Evolutionary conservation across 176 grass and related monocot genomes (phyloP).

Genomic region (Tillandsia leiboldiana): DNA sequence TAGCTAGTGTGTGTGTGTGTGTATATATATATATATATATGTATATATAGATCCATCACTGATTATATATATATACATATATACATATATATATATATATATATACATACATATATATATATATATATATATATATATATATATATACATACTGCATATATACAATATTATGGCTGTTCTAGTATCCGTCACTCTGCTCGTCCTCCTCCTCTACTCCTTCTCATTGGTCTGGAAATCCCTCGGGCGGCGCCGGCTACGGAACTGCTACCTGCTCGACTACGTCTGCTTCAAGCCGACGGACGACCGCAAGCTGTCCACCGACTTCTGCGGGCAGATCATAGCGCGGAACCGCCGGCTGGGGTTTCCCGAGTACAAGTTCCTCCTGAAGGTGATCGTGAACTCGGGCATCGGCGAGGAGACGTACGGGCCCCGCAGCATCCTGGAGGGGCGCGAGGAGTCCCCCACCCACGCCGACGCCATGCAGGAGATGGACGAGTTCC

Average conservation of each 20-base stretch:
- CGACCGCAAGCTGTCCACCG: slow-evolving; percentile 47
- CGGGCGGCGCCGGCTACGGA: slow-evolving; percentile 11
- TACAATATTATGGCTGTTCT: background rate
- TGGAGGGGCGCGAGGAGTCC: slow-evolving; percentile 52
- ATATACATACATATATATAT: background rate
- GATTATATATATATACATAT: background rate
- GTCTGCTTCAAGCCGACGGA: slow-evolving; percentile 66
- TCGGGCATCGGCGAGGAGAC: slow-evolving; percentile 84
- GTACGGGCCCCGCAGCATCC: slow-evolving; percentile 59
- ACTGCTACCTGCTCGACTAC: slow-evolving; percentile 74
- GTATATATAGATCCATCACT: too few species aligned
- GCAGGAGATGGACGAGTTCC: slow-evolving; percentile 63
- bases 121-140: background rate
- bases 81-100: background rate
- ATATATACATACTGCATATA: background rate
- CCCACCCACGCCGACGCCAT: slow-evolving; percentile 54
- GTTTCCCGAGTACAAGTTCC: slow-evolving; percentile 64
- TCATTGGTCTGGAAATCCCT: slow-evolving; percentile 26
- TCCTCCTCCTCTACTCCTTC: slow-evolving; percentile 22
- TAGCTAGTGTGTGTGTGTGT: too few species aligned
- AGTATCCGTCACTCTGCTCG: slow-evolving; percentile 4
- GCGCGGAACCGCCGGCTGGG: slow-evolving; percentile 59
- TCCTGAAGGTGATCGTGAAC: slow-evolving; percentile 79
- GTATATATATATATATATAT: too few species aligned
- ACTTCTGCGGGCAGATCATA: slow-evolving; percentile 43